Evolutionary conservation across 768 basidiomycete species (phyloP).

Genomic region (Russula foetens): DNA sequence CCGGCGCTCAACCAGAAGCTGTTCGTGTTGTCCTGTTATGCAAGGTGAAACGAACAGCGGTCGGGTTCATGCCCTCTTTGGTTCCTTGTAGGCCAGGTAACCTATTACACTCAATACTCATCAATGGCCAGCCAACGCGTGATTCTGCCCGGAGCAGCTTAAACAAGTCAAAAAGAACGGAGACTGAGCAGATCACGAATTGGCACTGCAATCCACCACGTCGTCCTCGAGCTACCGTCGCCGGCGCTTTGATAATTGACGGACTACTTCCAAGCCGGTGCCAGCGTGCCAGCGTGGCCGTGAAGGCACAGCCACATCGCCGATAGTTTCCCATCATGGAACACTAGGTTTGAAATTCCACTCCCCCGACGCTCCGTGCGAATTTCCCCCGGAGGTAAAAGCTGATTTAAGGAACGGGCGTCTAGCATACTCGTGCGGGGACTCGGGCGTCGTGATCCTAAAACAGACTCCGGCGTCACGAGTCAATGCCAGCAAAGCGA

Average conservation of each 20-base stretch:
- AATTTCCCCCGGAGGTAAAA: constrained; percentile 3
- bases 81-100: neutral
- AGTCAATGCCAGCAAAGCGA: neutral
- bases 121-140: neutral
- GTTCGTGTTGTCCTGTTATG: neutral
- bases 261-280: neutral
- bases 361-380: neutral
- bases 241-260: neutral
- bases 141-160: neutral
- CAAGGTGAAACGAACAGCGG: neutral
- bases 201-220: neutral
- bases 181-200: neutral
- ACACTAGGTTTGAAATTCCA: neutral
- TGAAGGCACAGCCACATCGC: constrained; percentile 15
- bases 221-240: neutral
- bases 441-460: neutral
- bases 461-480: neutral
- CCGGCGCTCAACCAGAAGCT: neutral
- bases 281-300: neutral
- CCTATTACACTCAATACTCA: neutral
- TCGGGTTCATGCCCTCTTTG: neutral
- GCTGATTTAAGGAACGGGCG: constrained; percentile 4
- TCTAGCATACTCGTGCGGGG: neutral
- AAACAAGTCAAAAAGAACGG: constrained; percentile 3
- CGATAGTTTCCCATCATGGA: neutral